Evolutionary conservation across 768 basidiomycete species (phyloP), one percentile per base, ranked within the genome.

Genomic region (Podaxis sp.): DNA sequence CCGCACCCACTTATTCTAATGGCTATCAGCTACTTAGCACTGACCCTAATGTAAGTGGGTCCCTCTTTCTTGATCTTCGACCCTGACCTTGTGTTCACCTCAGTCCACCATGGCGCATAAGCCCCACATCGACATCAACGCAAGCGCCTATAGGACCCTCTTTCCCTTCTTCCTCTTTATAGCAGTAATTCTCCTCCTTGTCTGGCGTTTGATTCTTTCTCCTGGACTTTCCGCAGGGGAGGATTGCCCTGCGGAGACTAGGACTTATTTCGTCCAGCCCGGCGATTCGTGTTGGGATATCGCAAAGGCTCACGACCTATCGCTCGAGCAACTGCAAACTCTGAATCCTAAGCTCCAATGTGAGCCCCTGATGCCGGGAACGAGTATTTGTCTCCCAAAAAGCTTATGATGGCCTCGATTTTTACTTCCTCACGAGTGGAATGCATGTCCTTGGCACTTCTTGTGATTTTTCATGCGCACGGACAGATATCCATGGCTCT

Each of bases 121-220:
- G 16, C 63, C 70, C 55, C 71, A 71, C 46, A 65, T 71, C 6
- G 62, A 67, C 61, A 66, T 74, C 52, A 77, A 75, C 56, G 66
- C 76, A n/a, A 69, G 71, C 9, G 75, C 83, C 5, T 88, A 88
- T 66, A 80, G 82, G 23, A 79, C 84, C 0, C 76, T 90, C 5
- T 85, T 87, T 66, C 88, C 88, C 5, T 90, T 89, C 75, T 86
- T 89, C 76, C 83, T 90, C 60, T 79, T 88, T 52, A 79, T 89
- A 46, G 83, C 81, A 10, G 86, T 84, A 57, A 61, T 83, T 18
- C 77, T 90, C 42, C 77, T 90, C 11, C 79, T 88, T 57, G 72
- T 87, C 62, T 88, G 85, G 82, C 82, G 86, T 10, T 77, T 88
- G 48, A 74, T 84, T 14, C 64, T 82, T 37, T 76, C 75, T 5